Percentiles rank a stretch among this genome's conserved stretches.
phyloP scores from a whole-genome alignment of 495 filamentous ascomycete genomes.

The Peziza echinospora region DNA sequence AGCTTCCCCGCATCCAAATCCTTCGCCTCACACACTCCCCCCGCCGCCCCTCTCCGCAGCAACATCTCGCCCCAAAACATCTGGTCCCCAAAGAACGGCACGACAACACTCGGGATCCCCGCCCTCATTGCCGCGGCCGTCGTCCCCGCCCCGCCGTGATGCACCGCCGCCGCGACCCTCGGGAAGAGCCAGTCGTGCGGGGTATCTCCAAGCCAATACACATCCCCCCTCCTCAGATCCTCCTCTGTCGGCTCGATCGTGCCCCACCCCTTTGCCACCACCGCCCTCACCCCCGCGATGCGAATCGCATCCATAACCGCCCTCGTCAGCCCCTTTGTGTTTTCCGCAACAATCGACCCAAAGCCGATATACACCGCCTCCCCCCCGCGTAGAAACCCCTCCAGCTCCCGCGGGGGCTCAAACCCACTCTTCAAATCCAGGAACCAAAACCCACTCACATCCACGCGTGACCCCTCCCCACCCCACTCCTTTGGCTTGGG shows the following conservation, averaged over 20 bases:
- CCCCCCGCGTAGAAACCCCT: constrained; percentile 30
- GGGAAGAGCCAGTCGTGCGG: constrained; percentile 52
- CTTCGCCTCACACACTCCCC: constrained; percentile 39
- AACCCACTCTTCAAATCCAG: constrained; percentile 39
- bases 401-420: constrained; percentile 31
- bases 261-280: constrained; percentile 48
- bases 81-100: constrained; percentile 55
- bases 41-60: constrained; percentile 36
- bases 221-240: constrained; percentile 25
- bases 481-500: constrained; percentile 47
- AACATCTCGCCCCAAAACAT: constrained; percentile 73
- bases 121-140: constrained; percentile 44
- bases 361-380: constrained; percentile 45
- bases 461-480: constrained; percentile 25
- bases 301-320: constrained; percentile 41
- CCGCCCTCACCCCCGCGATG: constrained; percentile 35
- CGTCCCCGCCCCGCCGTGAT: constrained; percentile 46
- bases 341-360: constrained; percentile 46
- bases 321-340: constrained; percentile 38
- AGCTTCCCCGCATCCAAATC: constrained; percentile 38
- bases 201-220: constrained; percentile 42
- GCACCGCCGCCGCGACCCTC: constrained; percentile 34
- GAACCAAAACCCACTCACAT: constrained; percentile 43
- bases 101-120: constrained; percentile 42
- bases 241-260: constrained; percentile 26